Evolutionary conservation across 208 protist genomes (phyloP), one percentile per base, ranked within the genome.

Genomic region (Angomonas deanei): DNA sequence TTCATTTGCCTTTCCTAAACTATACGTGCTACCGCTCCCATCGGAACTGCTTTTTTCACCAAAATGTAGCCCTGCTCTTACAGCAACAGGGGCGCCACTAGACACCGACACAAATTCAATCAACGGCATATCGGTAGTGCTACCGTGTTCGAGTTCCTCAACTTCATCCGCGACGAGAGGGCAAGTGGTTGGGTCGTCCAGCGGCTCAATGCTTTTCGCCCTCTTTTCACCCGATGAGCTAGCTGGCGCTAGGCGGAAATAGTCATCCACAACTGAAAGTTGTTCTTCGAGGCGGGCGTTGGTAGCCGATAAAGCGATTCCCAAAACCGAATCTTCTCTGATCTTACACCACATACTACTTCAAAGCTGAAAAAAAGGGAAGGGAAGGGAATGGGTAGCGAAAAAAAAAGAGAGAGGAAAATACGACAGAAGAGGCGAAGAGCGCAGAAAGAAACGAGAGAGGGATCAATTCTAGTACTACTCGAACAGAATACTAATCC

Each of bases 371-470:
- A 50, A 50, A 59, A 46, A 59, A 11, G 23, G 42, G n/a, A 24
- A 46, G 3, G n/a, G 23, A 33, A 59, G 28, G 32, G 27, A 30
- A 33, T 32, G 6, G 28, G 42, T 55, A 71, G 39, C 61, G 27
- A 66, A 38, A 58, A 58, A 57, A 48, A 64, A 48, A 61, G 3
- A 61, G 55, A 61, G 50, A 66, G 8, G 10, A 15, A 27, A 6
- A 56, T 26, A 23, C n/a, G 15, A 56, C 21, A 56, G 11, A 33
- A 24, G 31, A 56, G 28, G 13, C 2, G n/a, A 56, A 56, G 6
- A 56, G 19, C 6, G 27, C 3, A 27, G 3, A 56, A 33, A 33
- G 5, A 32, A n/a, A 30, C 5, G 10, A 15, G n/a, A 27, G 24
- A 8, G n/a, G 15, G 27, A 50, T 4, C 19, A 19, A 30, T 30